These are phyloP conservation scores for Euphorbia schlechtendalii DNA, from an alignment of 441 rosid species.

Conservation along the genomic window DNA sequence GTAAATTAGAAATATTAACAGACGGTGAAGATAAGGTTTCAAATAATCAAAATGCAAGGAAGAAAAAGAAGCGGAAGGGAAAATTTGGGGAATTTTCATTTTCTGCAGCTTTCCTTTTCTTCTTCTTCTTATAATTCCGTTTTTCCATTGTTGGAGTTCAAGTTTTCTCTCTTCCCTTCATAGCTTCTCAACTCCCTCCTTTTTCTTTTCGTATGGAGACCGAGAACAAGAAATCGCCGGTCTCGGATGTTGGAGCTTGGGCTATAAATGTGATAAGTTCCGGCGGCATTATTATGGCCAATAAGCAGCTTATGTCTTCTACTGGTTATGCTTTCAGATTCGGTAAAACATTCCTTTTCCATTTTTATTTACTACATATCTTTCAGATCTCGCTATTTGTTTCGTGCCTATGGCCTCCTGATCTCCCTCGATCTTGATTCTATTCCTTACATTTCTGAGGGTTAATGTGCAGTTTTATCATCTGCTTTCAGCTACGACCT, in stretches of 20 bases:
- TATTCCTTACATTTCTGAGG: neutral
- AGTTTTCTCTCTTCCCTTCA: neutral
- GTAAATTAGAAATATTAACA: too few species aligned
- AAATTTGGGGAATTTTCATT: too few species aligned
- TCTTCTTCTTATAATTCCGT: too few species aligned
- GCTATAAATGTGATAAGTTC: constrained; percentile 79
- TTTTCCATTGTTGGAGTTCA: neutral
- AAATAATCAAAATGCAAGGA: too few species aligned
- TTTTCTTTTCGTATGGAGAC: constrained; percentile 29
- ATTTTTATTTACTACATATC: neutral
- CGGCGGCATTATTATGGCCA: constrained; percentile 83
- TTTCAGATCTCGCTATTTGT: neutral
- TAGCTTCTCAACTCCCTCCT: neutral
- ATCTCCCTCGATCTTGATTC: neutral
- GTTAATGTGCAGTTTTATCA: neutral
- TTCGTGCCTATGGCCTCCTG: neutral
- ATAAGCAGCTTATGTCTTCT: constrained; percentile 87
- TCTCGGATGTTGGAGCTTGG: constrained; percentile 83
- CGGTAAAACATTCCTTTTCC: constrained; percentile 32
- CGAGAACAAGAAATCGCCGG: constrained; percentile 49
- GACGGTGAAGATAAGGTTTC: too few species aligned
- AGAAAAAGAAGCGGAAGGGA: too few species aligned
- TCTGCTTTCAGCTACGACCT: constrained; percentile 60
- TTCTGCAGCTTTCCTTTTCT: too few species aligned
- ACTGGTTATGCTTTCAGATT: constrained; percentile 66